Percentiles rank a stretch among this genome's conserved stretches.
These are phyloP conservation scores for Gillenia trifoliata DNA, from an alignment of 306 rosid genomes.

Conservation along the genomic window DNA sequence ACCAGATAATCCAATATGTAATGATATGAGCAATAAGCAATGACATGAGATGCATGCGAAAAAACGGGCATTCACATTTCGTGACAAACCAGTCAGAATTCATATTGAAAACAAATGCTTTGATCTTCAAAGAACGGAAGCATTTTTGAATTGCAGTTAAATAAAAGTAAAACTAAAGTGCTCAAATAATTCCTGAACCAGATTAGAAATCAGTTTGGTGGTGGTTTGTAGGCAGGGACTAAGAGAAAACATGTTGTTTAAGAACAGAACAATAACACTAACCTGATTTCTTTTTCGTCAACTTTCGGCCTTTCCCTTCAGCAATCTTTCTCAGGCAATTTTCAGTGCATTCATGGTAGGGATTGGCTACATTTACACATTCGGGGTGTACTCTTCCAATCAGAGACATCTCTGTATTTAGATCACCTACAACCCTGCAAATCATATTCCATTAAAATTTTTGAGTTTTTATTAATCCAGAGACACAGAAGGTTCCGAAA, in stretches of 20 bases:
- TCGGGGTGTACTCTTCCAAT: constrained; percentile 44
- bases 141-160: background rate
- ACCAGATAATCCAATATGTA: background rate
- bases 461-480: background rate
- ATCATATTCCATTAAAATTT: background rate
- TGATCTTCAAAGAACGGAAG: background rate
- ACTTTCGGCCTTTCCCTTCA: constrained; percentile 50
- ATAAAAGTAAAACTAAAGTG: background rate
- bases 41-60: background rate
- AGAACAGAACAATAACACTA: background rate
- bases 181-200: background rate
- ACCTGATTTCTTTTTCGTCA: constrained; percentile 53
- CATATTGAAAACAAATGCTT: background rate
- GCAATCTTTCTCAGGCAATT: constrained; percentile 54
- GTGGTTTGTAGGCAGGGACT: background rate
- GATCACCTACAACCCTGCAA: constrained; percentile 4
- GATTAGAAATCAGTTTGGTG: background rate
- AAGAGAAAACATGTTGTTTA: background rate
- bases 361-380: constrained; percentile 67
- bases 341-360: constrained; percentile 86
- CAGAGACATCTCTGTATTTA: constrained; percentile 51
- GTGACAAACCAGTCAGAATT: background rate
- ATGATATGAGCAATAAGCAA: background rate
- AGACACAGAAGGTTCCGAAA: background rate
- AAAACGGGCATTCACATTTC: background rate